Evolutionary conservation across 139 green algal species (phyloP).

Genomic region (Asterochloris sp.): DNA sequence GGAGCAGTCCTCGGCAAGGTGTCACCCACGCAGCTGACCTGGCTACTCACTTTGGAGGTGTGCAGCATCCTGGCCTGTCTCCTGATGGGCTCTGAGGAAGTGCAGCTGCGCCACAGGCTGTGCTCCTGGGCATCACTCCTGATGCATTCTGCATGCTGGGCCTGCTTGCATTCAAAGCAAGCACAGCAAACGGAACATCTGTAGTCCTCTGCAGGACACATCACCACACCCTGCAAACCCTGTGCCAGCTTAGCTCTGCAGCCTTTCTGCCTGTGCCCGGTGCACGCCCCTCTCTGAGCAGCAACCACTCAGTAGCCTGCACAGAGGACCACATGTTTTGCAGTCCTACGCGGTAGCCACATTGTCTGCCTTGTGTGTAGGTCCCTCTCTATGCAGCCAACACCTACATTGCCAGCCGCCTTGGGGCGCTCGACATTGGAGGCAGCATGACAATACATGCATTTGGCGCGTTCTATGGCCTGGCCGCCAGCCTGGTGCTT

Average conservation of each 20-base stretch:
- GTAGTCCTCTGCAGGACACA: too few relatives aligned
- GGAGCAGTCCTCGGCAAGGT: conserved; percentile 61
- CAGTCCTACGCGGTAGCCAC: background rate
- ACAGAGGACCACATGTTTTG: too few relatives aligned
- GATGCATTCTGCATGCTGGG: background rate
- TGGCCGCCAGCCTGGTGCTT: conserved; percentile 36
- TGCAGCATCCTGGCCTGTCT: background rate
- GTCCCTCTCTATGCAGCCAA: conserved; percentile 47
- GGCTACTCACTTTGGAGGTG: conserved; percentile 40
- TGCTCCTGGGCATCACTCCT: background rate
- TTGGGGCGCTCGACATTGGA: conserved; percentile 29
- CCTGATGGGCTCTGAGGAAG: background rate
- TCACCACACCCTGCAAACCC: background rate
- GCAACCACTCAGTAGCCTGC: too few relatives aligned
- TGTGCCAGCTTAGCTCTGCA: background rate
- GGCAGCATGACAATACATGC: conserved; percentile 47
- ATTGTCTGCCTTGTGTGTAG: conserved; percentile 2
- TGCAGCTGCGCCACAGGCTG: background rate
- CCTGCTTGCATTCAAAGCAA: background rate
- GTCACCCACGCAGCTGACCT: conserved; percentile 49
- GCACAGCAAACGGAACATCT: too few relatives aligned
- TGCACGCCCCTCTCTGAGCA: background rate
- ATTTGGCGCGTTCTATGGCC: conserved; percentile 49
- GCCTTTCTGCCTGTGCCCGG: background rate
- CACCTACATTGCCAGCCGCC: conserved; percentile 14